Percentiles rank a stretch among this genome's conserved stretches.
Conservation (phyloP, 192 early-diverging fungal species). For the Backusella sp. region DNA sequence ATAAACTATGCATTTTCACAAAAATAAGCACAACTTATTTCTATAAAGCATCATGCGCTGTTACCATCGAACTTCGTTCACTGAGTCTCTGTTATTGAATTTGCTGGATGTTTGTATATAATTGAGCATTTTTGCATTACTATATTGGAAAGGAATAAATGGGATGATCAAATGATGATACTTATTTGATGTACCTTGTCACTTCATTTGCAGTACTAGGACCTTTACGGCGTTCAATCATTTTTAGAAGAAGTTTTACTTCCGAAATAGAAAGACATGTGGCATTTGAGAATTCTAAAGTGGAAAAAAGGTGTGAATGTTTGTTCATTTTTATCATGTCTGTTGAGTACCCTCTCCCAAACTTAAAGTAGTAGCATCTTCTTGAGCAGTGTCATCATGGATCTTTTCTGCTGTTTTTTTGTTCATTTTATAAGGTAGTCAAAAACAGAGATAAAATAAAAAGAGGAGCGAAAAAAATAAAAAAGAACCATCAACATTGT, state of each 20-base stretch:
- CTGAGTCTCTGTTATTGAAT: slow-evolving; percentile 84
- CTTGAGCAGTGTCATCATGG: slow-evolving; percentile 54
- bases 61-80: slow-evolving; percentile 78
- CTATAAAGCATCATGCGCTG: background rate
- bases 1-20: background rate
- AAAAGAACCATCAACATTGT: too few relatives aligned
- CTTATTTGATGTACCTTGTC: slow-evolving; percentile 29
- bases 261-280: slow-evolving; percentile 74
- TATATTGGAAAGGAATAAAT: slow-evolving; percentile 19
- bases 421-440: background rate
- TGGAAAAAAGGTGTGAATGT: slow-evolving; percentile 4
- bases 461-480: slow-evolving; percentile 3
- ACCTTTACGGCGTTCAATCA: slow-evolving; percentile 52
- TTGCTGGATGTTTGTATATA: slow-evolving; percentile 83
- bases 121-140: slow-evolving; percentile 81
- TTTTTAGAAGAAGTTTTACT: slow-evolving; percentile 66
- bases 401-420: slow-evolving; percentile 32
- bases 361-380: slow-evolving; percentile 60
- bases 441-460: background rate
- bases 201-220: slow-evolving; percentile 47
- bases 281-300: slow-evolving; percentile 62
- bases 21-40: background rate
- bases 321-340: background rate
- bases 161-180: background rate
- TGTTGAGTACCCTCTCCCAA: slow-evolving; percentile 54